Conservation (phyloP, 2,329 filamentous ascomycete genomes). For the Microsporum ferrugineum region DNA sequence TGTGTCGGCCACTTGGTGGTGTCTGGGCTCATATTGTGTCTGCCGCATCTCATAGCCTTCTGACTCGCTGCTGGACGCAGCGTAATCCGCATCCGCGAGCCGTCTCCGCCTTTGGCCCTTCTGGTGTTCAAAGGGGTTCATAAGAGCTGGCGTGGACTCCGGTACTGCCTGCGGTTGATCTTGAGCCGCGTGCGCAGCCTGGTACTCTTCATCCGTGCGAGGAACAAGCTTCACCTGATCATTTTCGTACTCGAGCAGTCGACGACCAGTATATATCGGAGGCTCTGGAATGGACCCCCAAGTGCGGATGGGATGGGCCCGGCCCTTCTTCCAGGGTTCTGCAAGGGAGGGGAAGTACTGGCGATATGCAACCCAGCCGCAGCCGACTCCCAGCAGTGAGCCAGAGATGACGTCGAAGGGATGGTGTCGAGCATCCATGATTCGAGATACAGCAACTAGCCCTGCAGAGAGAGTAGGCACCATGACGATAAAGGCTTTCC, state of each 20-base stretch:
- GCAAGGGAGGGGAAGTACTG: slow-evolving; percentile 49
- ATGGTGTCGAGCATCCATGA: slow-evolving; percentile 52
- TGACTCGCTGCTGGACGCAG: slow-evolving; percentile 11
- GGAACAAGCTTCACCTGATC: slow-evolving; percentile 20
- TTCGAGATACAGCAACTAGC: slow-evolving; percentile 46
- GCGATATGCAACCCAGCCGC: slow-evolving; percentile 43
- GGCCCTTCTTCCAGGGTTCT: slow-evolving; percentile 47
- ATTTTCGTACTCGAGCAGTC: slow-evolving; percentile 9
- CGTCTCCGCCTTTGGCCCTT: slow-evolving; percentile 1
- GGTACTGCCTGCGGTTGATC: slow-evolving; percentile 13
- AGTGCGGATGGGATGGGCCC: slow-evolving; percentile 47
- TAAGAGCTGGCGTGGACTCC: slow-evolving; percentile 7
- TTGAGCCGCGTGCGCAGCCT: neutral
- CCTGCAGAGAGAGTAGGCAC: slow-evolving; percentile 44
- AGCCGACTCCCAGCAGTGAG: slow-evolving; percentile 41
- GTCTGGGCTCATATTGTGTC: slow-evolving; percentile 6
- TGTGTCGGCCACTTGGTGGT: slow-evolving; percentile 4
- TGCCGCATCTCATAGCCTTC: slow-evolving; percentile 12
- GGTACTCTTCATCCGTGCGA: slow-evolving; percentile 23
- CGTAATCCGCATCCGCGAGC: slow-evolving; percentile 4
- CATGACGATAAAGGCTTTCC: slow-evolving; percentile 46
- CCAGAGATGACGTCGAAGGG: slow-evolving; percentile 51
- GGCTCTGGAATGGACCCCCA: slow-evolving; percentile 34
- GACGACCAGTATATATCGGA: slow-evolving; percentile 5
- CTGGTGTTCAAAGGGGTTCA: slow-evolving; percentile 11